Percentiles rank a stretch among this genome's conserved stretches.
Conservation (phyloP, 257 asterid species). For the Coffea eugenioides region DNA sequence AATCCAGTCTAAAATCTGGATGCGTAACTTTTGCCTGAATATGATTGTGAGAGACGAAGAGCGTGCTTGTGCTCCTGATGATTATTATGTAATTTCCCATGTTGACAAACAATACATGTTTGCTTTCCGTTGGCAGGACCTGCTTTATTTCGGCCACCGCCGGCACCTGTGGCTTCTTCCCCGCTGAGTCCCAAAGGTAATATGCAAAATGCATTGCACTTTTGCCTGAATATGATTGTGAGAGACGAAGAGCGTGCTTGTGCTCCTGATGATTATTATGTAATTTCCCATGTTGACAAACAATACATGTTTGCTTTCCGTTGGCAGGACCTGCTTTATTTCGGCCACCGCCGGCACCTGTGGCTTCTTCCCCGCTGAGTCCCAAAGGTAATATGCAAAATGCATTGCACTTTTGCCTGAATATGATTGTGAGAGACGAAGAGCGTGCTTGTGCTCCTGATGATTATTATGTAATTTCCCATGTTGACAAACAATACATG, state of each 20-base stretch:
- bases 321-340: conserved; percentile 58
- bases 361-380: conserved; percentile 22
- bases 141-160: conserved; percentile 46
- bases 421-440: too few relatives aligned
- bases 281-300: neutral
- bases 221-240: neutral
- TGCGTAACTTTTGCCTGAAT: too few relatives aligned
- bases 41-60: too few relatives aligned
- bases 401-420: neutral
- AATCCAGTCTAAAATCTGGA: too few relatives aligned
- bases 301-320: neutral
- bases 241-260: neutral
- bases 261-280: neutral
- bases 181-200: conserved; percentile 41
- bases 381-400: conserved; percentile 38
- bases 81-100: neutral
- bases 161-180: conserved; percentile 38
- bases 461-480: neutral
- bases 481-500: neutral
- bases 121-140: conserved; percentile 43
- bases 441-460: neutral
- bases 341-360: conserved; percentile 50
- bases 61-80: neutral
- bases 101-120: neutral
- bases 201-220: neutral